phyloP scores from a whole-genome alignment of 2,329 filamentous ascomycete genomes.

The Metarhizium brunneum region DNA sequence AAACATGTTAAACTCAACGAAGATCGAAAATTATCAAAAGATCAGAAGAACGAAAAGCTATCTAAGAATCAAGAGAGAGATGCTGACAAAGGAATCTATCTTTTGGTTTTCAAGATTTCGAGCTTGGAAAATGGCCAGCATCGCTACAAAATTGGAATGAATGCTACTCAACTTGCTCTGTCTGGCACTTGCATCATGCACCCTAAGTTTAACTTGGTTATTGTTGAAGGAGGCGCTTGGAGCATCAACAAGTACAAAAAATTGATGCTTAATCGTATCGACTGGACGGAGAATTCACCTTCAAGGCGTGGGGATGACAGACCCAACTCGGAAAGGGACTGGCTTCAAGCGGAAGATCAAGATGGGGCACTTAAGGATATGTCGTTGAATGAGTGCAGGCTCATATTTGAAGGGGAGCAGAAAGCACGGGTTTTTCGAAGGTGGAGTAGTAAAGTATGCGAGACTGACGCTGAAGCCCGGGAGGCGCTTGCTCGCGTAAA shows the following conservation, averaged over 20 bases:
- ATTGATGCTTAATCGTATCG: constrained; percentile 84
- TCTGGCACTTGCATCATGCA: constrained; percentile 90
- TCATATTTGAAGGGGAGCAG: constrained; percentile 88
- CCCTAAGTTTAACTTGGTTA: constrained; percentile 77
- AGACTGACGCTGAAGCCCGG: constrained; percentile 82
- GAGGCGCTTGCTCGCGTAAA: constrained; percentile 71
- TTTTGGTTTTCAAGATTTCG: constrained; percentile 82
- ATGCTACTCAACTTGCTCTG: constrained; percentile 79
- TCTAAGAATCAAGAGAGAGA: constrained; percentile 77
- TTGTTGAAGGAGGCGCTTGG: constrained; percentile 85
- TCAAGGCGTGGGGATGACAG: constrained; percentile 54
- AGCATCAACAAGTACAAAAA: constrained; percentile 82
- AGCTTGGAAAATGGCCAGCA: constrained; percentile 89
- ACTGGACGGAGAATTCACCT: constrained; percentile 84
- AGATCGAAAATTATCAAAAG: constrained; percentile 78
- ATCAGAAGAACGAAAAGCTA: constrained; percentile 78
- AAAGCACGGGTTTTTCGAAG: constrained; percentile 74
- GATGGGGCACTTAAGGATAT: constrained; percentile 73
- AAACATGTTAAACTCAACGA: constrained; percentile 74
- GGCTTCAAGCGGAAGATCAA: constrained; percentile 73
- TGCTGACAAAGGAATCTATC: constrained; percentile 72
- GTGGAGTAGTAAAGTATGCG: constrained; percentile 85
- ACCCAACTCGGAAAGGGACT: constrained; percentile 55
- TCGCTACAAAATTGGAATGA: constrained; percentile 85
- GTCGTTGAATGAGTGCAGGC: constrained; percentile 67